A percentile compares a stretch with the other conserved stretches of the same genome.
Conservation (phyloP, 257 asterid species). For the Primulina huaijiensis region DNA sequence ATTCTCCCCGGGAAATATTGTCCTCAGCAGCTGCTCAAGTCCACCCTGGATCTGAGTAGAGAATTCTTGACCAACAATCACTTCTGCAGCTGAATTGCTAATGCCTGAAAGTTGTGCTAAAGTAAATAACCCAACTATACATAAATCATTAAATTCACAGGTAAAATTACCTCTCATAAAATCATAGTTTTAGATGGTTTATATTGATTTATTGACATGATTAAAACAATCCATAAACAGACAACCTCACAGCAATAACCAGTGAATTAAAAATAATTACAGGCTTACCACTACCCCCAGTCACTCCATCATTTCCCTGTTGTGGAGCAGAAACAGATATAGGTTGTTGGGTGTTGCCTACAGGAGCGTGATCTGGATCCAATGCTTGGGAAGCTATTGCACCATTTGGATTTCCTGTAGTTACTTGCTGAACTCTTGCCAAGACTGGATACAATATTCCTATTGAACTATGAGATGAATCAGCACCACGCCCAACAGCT, state of each 20-base stretch:
- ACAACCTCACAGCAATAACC: constrained; percentile 8
- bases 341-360: constrained; percentile 34
- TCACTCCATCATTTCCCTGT: constrained; percentile 34
- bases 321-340: constrained; percentile 39
- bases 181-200: not conserved
- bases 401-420: constrained; percentile 39
- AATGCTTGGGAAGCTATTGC: constrained; percentile 47
- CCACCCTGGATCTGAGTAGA: constrained; percentile 45
- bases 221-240: not conserved
- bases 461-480: constrained; percentile 62
- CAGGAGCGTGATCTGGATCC: constrained; percentile 37
- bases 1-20: constrained; percentile 47
- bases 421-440: constrained; percentile 65
- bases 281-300: constrained; percentile 43
- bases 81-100: constrained; percentile 36
- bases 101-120: constrained; percentile 34
- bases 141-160: not conserved
- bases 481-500: constrained; percentile 46
- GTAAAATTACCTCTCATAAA: not conserved
- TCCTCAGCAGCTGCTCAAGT: constrained; percentile 56
- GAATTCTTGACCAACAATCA: constrained; percentile 39
- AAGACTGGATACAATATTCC: constrained; percentile 76
- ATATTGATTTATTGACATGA: constrained; percentile 1
- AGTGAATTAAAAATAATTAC: not conserved
- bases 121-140: constrained; percentile 5